Conservation (phyloP, 768 basidiomycete genomes). For the Saitozyma sp. region DNA sequence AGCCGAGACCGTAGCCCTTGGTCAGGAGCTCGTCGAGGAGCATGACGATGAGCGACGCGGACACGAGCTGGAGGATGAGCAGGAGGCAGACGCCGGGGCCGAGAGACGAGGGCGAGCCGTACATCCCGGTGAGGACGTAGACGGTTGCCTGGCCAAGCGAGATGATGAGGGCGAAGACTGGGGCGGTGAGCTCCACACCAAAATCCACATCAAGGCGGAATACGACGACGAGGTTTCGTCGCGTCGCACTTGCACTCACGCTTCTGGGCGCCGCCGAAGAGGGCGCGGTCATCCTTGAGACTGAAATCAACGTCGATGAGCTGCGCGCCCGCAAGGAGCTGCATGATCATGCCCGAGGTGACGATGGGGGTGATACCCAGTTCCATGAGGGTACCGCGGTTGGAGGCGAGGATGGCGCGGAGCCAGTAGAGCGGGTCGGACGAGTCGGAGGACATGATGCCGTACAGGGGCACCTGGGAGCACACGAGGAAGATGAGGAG, state of each 20-base stretch:
- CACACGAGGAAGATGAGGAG: slow-evolving; percentile 99
- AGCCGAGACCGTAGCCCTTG: slow-evolving; percentile 98
- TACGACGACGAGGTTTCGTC: slow-evolving; percentile 16
- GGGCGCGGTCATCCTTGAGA: slow-evolving; percentile 92
- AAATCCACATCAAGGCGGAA: neutral
- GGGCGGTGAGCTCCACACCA: neutral
- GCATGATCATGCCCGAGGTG: slow-evolving; percentile 99
- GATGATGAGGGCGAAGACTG: slow-evolving; percentile 96
- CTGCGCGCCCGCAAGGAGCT: slow-evolving; percentile 94
- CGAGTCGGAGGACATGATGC: slow-evolving; percentile 99
- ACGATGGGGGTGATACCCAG: slow-evolving; percentile 96
- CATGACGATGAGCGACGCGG: slow-evolving; percentile 92
- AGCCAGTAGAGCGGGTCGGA: slow-evolving; percentile 99
- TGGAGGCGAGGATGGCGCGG: slow-evolving; percentile 98
- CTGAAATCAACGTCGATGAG: slow-evolving; percentile 96
- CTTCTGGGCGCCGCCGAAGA: slow-evolving; percentile 96
- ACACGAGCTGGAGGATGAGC: slow-evolving; percentile 91
- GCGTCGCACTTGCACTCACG: slow-evolving; percentile 66
- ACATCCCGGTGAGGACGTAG: slow-evolving; percentile 94
- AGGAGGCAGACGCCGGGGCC: slow-evolving; percentile 96
- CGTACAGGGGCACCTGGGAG: slow-evolving; percentile 98
- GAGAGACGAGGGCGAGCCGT: slow-evolving; percentile 87
- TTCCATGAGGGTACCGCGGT: slow-evolving; percentile 98
- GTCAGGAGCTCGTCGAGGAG: slow-evolving; percentile 98
- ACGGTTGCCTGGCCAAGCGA: slow-evolving; percentile 94